Evolutionary conservation across 768 basidiomycete genomes (phyloP), one percentile per base, ranked within the genome.

Genomic region (Cyathus striatus): DNA sequence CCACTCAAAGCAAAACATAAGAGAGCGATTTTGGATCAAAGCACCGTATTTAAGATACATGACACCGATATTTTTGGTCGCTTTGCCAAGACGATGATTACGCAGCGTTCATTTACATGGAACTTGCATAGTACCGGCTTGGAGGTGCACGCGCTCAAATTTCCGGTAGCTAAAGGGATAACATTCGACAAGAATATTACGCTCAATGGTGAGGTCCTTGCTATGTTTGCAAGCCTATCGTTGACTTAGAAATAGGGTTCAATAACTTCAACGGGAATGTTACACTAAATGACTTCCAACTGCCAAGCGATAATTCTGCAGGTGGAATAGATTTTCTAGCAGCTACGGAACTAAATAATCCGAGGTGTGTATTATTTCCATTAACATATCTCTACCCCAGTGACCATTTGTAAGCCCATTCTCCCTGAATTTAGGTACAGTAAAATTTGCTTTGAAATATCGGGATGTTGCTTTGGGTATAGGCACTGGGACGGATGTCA

Each of bases 291-390:
- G 76, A 85, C 43, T 70, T 87, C 40, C 72, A 75, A 51, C 64
- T 89, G 10, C 85, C 86, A 0, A 75, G 77, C 34, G 83, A 86
- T 52, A 73, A 76, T 58, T 78, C 81, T 9, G 65, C 62, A 0
- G 83, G 83, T 40, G 86, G 86, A 18, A 83, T 89, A 48, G 62
- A 83, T 55, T 85, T 85, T 49, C 53, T 72, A 21, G 73, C 82
- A 14, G 65, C 74, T 13, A 86, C 77, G 1, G 55, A 65, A 32
- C 56, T 87, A 38, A 69, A 54, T 24, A 86, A 86, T 53, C 64
- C 72, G 18, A 84, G 82, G 81, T 76, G 43, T 3, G 40, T 7
- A 7, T 9, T 33, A 9, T 12, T 34, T n/a, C 17, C 20, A 43
- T 6, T 14, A 25, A 17, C n/a, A n/a, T 21, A 17, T 30, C 21